Evolutionary conservation across 2,329 filamentous ascomycete species (phyloP).

Genomic region (Harringtonia aguacate): DNA sequence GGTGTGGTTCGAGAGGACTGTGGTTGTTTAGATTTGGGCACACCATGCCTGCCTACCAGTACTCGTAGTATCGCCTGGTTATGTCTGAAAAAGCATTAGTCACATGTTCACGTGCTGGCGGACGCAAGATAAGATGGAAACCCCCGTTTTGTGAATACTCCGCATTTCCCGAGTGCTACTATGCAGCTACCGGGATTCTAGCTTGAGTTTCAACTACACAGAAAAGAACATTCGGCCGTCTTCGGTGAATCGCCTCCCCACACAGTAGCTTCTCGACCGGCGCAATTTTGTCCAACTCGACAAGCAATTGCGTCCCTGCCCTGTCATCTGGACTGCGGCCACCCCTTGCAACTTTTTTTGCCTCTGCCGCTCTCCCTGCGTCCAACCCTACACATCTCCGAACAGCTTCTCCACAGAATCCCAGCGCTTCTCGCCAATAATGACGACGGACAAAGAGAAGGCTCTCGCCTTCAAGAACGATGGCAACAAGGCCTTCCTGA

Average conservation of each 20-base stretch:
- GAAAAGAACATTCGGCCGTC: slow-evolving; percentile 10
- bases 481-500: slow-evolving; percentile 85
- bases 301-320: neutral
- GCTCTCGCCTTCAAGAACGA: slow-evolving; percentile 82
- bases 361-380: no score
- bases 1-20: neutral
- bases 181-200: no score
- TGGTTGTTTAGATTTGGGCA: no score
- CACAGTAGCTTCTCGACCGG: neutral
- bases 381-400: no score
- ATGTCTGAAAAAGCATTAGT: no score
- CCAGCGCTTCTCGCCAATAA: slow-evolving; percentile 6
- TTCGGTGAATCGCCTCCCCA: slow-evolving; percentile 8
- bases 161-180: no score
- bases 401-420: no score
- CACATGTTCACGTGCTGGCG: neutral
- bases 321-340: no score
- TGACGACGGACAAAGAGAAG: slow-evolving; percentile 41
- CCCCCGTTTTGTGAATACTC: no score
- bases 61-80: no score
- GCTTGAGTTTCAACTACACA: neutral
- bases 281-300: neutral
- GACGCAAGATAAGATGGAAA: neutral
- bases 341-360: no score
- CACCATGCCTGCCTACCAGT: no score